Evolutionary conservation across 306 rosid species (phyloP).

Genomic region (Hippophae rhamnoides): DNA sequence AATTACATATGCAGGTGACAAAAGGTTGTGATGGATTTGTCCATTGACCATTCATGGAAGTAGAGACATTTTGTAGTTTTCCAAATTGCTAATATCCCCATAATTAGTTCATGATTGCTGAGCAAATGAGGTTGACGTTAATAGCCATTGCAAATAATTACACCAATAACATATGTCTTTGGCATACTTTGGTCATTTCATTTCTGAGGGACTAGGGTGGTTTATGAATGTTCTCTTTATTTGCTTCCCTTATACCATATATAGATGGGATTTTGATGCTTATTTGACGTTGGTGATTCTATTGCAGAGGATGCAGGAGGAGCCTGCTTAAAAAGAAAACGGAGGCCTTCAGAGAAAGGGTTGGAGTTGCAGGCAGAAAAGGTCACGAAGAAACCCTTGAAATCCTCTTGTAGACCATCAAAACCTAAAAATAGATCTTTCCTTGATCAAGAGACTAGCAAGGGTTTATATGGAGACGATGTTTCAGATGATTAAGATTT

Average conservation of each 20-base stretch:
- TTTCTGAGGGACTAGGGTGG: neutral
- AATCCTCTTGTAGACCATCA: conserved; percentile 36
- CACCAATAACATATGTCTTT: too few species aligned
- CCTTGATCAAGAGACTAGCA: conserved; percentile 37
- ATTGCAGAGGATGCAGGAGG: conserved; percentile 59
- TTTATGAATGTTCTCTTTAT: conserved; percentile 1
- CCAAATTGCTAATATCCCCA: too few species aligned
- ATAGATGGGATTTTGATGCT: conserved; percentile 8
- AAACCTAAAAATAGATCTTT: conserved; percentile 38
- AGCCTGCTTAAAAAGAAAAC: conserved; percentile 49
- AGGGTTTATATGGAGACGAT: conserved; percentile 39
- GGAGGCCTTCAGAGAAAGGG: conserved; percentile 79
- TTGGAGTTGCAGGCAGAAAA: conserved; percentile 81
- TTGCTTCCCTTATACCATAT: neutral
- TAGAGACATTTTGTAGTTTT: too few species aligned
- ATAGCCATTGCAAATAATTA: too few species aligned
- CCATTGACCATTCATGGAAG: too few species aligned
- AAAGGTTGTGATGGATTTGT: too few species aligned
- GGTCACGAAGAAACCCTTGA: conserved; percentile 43
- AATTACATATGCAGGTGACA: too few species aligned
- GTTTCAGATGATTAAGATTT: conserved; percentile 37
- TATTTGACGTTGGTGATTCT: conserved; percentile 12
- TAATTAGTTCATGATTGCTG: too few species aligned
- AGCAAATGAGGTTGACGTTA: too few species aligned
- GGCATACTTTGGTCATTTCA: neutral